These are phyloP conservation scores for Blastocystis sp. DNA, from an alignment of 352 stramenopile species.

Conservation along the genomic window DNA sequence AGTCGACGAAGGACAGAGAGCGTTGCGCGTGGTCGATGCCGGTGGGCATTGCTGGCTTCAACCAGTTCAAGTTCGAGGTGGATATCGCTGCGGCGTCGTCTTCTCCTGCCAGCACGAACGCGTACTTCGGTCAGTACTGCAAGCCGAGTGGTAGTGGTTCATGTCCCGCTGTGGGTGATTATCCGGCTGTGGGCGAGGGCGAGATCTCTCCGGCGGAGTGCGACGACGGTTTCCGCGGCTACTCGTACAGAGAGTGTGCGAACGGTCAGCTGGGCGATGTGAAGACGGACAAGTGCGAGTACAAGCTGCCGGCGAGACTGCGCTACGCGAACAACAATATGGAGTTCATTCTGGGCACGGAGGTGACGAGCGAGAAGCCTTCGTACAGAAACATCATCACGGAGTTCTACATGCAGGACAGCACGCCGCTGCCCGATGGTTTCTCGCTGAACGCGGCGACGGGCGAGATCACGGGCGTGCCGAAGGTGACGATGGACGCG, in stretches of 20 bases:
- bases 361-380: background rate
- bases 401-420: background rate
- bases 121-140: too few species aligned
- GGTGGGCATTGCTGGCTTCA: constrained; percentile 14
- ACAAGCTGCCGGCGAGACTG: constrained; percentile 4
- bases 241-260: constrained; percentile 8
- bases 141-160: background rate
- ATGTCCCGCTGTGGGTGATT: background rate
- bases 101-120: too few species aligned
- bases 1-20: background rate
- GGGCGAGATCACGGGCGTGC: constrained; percentile 12
- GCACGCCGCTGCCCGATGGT: background rate
- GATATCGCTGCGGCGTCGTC: constrained; percentile 11
- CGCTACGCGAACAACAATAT: background rate
- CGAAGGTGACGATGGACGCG: too few species aligned
- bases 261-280: background rate
- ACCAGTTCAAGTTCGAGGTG: background rate
- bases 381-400: background rate
- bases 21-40: background rate
- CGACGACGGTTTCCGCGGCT: background rate
- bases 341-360: background rate
- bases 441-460: background rate
- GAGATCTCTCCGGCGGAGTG: constrained; percentile 13
- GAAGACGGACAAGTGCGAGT: background rate
- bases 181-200: constrained; percentile 23